A percentile compares a stretch with the other conserved stretches of the same genome.
Conservation (phyloP, 371 early-diverging fungal species). For the Choanephora cucurbitarum region DNA sequence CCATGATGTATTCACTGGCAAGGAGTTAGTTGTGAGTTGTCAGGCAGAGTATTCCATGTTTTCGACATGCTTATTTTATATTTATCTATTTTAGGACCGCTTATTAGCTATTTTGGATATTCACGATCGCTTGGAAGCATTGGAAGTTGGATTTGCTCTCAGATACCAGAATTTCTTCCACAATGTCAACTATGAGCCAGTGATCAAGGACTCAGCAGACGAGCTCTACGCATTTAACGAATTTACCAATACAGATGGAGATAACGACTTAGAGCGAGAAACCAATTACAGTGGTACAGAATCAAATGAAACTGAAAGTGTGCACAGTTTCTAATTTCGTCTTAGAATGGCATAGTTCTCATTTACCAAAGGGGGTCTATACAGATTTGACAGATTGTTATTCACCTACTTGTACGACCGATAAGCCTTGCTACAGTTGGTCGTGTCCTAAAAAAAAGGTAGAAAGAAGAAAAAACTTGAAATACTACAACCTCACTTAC, state of each 20-base stretch:
- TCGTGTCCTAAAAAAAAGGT: conserved; percentile 61
- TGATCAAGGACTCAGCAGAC: conserved; percentile 57
- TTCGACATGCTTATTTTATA: not conserved
- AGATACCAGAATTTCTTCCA: conserved; percentile 72
- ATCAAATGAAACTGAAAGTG: not conserved
- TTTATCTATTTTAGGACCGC: not conserved
- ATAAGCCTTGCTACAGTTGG: conserved; percentile 76
- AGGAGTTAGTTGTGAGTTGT: conserved; percentile 74
- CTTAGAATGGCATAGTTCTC: conserved; percentile 1
- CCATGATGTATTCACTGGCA: conserved; percentile 75
- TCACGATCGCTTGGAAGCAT: conserved; percentile 62
- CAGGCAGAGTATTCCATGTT: not conserved
- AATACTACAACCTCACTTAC: not conserved
- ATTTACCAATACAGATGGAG: conserved; percentile 7
- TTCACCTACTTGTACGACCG: conserved; percentile 80
- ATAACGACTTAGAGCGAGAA: not conserved
- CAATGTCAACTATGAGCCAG: conserved; percentile 66
- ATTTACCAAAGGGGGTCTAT: conserved; percentile 21
- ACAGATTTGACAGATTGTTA: conserved; percentile 37
- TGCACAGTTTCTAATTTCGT: conserved; percentile 4
- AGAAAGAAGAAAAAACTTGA: not conserved
- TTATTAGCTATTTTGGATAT: not conserved
- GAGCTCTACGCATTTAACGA: conserved; percentile 68
- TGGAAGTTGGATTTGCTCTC: conserved; percentile 69
- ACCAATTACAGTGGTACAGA: not conserved